Evolutionary conservation across 2,329 filamentous ascomycete genomes (phyloP), one percentile per base, ranked within the genome.

Genomic region (Exophiala sideris): DNA sequence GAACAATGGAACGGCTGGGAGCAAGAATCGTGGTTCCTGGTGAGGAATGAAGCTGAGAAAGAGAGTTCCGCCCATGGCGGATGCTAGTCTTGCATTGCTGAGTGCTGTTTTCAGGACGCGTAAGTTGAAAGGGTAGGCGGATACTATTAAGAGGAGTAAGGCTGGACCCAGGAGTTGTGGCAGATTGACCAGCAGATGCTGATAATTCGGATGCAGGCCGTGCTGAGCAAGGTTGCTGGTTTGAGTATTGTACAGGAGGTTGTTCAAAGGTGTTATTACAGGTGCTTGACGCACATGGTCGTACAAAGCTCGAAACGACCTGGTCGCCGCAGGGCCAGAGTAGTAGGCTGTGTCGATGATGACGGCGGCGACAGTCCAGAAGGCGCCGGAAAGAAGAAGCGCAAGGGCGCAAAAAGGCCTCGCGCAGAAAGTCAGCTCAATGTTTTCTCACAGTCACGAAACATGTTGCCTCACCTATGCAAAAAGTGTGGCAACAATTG

Each of bases 261-360:
- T 91, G 68, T 92, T 91, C 52, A 89, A 75, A 8, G 88, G 88
- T 5, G 88, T 89, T 59, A 92, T 83, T 45, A 88, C 79, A 1
- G 88, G 88, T 50, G 80, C 76, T 24, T 72, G 72, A 62, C 87
- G 73, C 29, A 92, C 71, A 57, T 54, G 78, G 68, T 42, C 80
- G 76, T 76, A 58, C 35, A 68, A 62, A n/a, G 70, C 65, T n/a
- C 65, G 46, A 38, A 73, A 52, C 14, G 72, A 71, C 11, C 62
- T 62, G 10, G 70, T 65, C 3, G 65, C 71, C 58, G 61, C 71
- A 67, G 68, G 54, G n/a, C 57, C 58, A 21, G 64, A 68, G 68
- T 96, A 96, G 70, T 95, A 96, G 42, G 84, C 80, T 2, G 92
- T 97, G 71, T 99, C 94, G 52, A 90, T 79, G 52, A 83, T 81